A percentile compares a stretch with the other conserved stretches of the same genome.
Evolutionary conservation across 148 eudicot species (phyloP).

Genomic region (Chenopodium album): DNA sequence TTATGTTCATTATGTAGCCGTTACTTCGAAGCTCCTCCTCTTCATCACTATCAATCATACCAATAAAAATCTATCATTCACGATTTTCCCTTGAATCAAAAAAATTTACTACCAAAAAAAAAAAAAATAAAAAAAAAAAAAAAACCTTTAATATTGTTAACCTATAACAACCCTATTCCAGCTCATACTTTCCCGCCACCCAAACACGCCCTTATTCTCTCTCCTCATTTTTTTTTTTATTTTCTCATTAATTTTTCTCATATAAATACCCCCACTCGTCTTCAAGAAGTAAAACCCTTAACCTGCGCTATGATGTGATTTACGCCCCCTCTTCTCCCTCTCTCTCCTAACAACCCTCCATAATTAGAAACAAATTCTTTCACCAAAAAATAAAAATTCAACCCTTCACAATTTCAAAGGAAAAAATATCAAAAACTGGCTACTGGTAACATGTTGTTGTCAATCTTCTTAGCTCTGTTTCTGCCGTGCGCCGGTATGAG

Average conservation of each 20-base stretch:
- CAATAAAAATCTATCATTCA: slow-evolving; percentile 21
- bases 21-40: not conserved
- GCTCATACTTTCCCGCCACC: slow-evolving; percentile 22
- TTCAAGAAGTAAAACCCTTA: not conserved
- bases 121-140: not conserved
- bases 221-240: not conserved
- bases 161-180: slow-evolving; percentile 10
- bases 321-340: not conserved
- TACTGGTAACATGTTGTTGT: slow-evolving; percentile 39
- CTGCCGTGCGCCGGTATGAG: slow-evolving; percentile 84
- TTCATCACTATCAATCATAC: not conserved
- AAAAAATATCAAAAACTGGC: not conserved
- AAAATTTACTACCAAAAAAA: too few species aligned
- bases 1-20: slow-evolving; percentile 20
- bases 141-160: not conserved
- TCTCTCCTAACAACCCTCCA: slow-evolving; percentile 10
- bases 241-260: not conserved
- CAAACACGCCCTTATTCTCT: slow-evolving; percentile 14
- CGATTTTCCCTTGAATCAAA: slow-evolving; percentile 17
- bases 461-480: slow-evolving; percentile 69
- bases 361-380: not conserved
- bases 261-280: slow-evolving; percentile 1
- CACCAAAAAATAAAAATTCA: not conserved
- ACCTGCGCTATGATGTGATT: not conserved
- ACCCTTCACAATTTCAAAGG: not conserved